Evolutionary conservation across 345 rosid genomes (phyloP), one percentile per base, ranked within the genome.

Genomic region (Limnanthes douglasii): DNA sequence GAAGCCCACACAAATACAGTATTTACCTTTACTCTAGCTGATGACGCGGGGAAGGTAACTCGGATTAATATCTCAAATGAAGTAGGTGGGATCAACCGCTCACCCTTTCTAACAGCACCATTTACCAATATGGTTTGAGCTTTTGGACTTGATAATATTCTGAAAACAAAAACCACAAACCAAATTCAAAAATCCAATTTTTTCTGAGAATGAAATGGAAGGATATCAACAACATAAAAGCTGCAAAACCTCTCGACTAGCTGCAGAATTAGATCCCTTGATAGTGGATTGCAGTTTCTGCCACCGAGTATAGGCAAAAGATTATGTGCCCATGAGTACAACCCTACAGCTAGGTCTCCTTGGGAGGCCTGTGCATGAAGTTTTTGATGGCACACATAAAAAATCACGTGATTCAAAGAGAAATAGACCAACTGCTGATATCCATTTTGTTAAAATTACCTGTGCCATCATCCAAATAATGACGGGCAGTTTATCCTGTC

Each of bases 401-500:
- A 27, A 1, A 12, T 47, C 21, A 60, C n/a, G 30, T 6, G 11
- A 35, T 45, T 15, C 26, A 31, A 12, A 6, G 8, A 9, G 18
- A 19, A 23, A 47, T 21, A 21, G 1, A 34, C 4, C 38, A 35
- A 7, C 2, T 8, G 29, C 15, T 40, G 14, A 34, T 14, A 12
- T 6, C 17, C 5, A 20, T 13, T 6, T 41, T 27, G 10, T 7
- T 13, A 25, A 27, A 37, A 38, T 28, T 48, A 76, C 93, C 82
- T 81, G 93, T 30, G 72, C 61, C 51, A 76, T 59, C 73, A 66
- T 68, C 94, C 94, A 81, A 18, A 67, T 59, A 47, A 61, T 43
- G 41, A 76, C 64, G 1, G 69, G 73, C 52, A 76, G 78, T 50
- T 76, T 81, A 46, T 81, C 94, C 44, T 76, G 84, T 18, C 94